Evolutionary conservation across 2,329 filamentous ascomycete species (phyloP), one percentile per base, ranked within the genome.

Genomic region (Chaetomium olivaceum): DNA sequence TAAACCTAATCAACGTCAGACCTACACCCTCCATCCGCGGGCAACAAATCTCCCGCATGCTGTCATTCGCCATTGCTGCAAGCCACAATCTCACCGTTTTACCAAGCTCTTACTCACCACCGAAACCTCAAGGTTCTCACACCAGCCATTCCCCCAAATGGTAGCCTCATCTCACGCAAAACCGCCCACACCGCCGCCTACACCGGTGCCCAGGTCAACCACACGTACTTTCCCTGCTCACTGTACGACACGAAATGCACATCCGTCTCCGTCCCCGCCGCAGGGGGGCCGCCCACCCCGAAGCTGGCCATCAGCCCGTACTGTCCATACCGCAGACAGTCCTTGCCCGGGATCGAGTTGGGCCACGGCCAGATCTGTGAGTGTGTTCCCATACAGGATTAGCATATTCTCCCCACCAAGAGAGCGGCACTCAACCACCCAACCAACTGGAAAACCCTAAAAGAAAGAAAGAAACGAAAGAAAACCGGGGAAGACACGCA

Each of bases 211-310:
- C 62, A 67, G 5, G 50, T 60, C 36, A 67, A 25, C 62, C 62
- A 65, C 46, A 63, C 63, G 11, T 52, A 63, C 63, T 65, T 67
- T 2, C 63, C 63, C 23, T 36, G 19, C n/a, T 65, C 59, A 16
- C 33, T 52, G 8, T 57, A 61, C 12, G 56, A 39, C 6, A 48
- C 61, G 3, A 63, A 50, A 57, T 58, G 66, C 52, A 67, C 61
- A 7, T 63, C 59, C 23, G 36, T 16, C 25, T 63, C 36, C 27
- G 31, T 60, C 2, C 25, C 48, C 1, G 16, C 1, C 23, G 9
- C 21, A 0, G 66, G 66, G 7, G 63, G 63, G 3, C 46, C 46
- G 16, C 48, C 63, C 14, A 23, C 48, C 7, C 52, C 58, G 19
- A 12, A 36, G 57, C 50, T 50, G 4, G 21, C 51, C 39, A 65